Conservation (phyloP, 2,329 filamentous ascomycete species). For the Chaetomiaceae sp. region DNA sequence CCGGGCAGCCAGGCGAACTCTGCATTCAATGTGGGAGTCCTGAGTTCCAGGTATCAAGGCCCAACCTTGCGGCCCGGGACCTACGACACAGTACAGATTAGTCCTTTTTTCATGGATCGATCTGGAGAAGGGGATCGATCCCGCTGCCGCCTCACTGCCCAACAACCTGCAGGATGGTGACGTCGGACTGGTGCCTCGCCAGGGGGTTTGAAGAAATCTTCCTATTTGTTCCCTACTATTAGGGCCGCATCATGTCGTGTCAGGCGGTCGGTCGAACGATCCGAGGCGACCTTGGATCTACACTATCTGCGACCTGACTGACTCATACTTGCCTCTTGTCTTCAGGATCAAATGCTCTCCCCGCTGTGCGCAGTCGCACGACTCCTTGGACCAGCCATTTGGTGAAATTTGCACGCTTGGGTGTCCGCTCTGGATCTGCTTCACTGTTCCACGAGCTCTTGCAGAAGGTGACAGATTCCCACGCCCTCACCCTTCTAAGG, state of each 20-base stretch:
- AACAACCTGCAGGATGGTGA: constrained; percentile 16
- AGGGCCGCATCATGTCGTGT: constrained; percentile 14
- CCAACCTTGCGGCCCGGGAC: constrained; percentile 19
- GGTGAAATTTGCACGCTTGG: no score
- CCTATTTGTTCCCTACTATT: constrained; percentile 20
- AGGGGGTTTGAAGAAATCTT: constrained; percentile 1
- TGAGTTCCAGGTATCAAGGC: constrained; percentile 16
- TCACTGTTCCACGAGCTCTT: no score
- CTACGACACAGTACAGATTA: no score
- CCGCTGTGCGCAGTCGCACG: constrained; percentile 5
- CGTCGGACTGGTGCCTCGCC: constrained; percentile 10
- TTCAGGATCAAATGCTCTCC: constrained; percentile 8
- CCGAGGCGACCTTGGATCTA: neutral
- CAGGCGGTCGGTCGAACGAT: constrained; percentile 10
- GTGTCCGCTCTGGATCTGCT: no score
- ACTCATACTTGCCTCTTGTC: constrained; percentile 14
- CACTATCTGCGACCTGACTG: constrained; percentile 9
- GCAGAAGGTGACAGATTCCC: no score
- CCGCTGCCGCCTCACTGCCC: constrained; percentile 21
- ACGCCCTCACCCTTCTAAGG: no score
- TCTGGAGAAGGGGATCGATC: constrained; percentile 19
- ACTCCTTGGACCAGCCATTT: no score
- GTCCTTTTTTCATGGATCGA: constrained; percentile 16
- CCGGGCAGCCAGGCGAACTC: constrained; percentile 12
- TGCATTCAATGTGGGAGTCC: constrained; percentile 16